These are phyloP conservation scores for Candida boidinii DNA, from an alignment of 805 yeast genomes.

Conservation along the genomic window DNA sequence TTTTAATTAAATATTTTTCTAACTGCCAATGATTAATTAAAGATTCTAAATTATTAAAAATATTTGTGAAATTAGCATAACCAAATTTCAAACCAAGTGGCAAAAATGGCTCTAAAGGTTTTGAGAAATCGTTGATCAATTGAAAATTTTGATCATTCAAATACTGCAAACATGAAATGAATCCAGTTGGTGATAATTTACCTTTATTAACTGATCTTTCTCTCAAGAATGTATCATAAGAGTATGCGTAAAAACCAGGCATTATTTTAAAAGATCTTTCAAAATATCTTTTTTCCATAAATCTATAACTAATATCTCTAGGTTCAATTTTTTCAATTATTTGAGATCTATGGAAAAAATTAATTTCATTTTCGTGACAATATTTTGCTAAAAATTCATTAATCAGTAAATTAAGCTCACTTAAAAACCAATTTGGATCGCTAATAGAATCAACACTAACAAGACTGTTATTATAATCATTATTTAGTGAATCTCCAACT, in stretches of 20 bases:
- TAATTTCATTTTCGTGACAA: constrained; percentile 15
- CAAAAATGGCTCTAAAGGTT: constrained; percentile 5
- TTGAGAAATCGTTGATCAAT: too few species aligned
- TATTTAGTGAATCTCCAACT: too few species aligned
- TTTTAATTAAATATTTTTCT: too few species aligned
- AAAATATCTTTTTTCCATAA: too few species aligned
- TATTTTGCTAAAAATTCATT: constrained; percentile 24
- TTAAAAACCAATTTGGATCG: constrained; percentile 13
- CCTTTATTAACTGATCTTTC: constrained; percentile 11
- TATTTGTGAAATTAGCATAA: constrained; percentile 20
- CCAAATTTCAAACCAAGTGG: constrained; percentile 18
- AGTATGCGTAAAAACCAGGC: too few species aligned
- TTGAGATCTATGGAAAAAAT: constrained; percentile 21
- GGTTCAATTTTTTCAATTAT: constrained; percentile 9
- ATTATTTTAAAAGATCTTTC: too few species aligned
- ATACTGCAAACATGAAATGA: constrained; percentile 16
- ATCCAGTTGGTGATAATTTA: constrained; percentile 11
- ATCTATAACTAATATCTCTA: constrained; percentile 21
- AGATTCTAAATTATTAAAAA: constrained; percentile 17
- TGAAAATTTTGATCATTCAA: constrained; percentile 7
- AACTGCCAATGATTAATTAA: constrained; percentile 23
- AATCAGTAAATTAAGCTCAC: constrained; percentile 18
- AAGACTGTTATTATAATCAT: too few species aligned
- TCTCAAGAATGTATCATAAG: constrained; percentile 14
- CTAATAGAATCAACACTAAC: too few species aligned